phyloP scores from a whole-genome alignment of 257 asterid genomes.

The Solanum rostratum region DNA sequence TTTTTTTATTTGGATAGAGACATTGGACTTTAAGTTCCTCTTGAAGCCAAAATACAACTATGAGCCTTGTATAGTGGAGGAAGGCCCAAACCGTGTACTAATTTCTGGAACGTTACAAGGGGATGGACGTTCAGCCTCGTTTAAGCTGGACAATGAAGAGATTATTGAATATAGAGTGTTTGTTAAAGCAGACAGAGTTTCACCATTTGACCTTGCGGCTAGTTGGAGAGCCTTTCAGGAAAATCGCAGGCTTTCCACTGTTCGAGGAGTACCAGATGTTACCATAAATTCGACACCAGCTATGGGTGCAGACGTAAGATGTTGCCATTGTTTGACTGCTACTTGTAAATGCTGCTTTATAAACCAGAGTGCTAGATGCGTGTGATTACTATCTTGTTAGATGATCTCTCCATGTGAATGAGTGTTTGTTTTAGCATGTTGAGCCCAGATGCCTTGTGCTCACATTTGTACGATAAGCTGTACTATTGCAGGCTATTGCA shows the following conservation, averaged over 20 bases:
- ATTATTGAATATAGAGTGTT: constrained; percentile 68
- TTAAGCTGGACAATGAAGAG: constrained; percentile 51
- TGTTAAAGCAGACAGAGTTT: constrained; percentile 72
- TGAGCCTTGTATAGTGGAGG: constrained; percentile 68
- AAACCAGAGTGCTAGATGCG: not conserved
- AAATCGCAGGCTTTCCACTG: constrained; percentile 81
- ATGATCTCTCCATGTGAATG: not conserved
- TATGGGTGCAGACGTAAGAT: constrained; percentile 43
- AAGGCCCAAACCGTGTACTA: constrained; percentile 72
- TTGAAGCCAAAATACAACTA: constrained; percentile 60
- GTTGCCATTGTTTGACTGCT: not conserved
- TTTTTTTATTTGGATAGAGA: constrained; percentile 32
- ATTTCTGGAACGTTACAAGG: constrained; percentile 75
- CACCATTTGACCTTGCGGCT: constrained; percentile 96
- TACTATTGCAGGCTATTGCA: not conserved
- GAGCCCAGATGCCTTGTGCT: not conserved
- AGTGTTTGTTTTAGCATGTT: not conserved
- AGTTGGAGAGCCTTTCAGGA: constrained; percentile 98
- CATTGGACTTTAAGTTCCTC: constrained; percentile 85
- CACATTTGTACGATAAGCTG: not conserved
- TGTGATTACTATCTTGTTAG: not conserved
- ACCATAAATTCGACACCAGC: constrained; percentile 53
- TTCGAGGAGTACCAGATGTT: constrained; percentile 93
- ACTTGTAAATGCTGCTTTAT: not conserved
- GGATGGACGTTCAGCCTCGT: constrained; percentile 58